Evolutionary conservation across 164 flowering plant species (phyloP), one percentile per base, ranked within the genome.

Genomic region (Sextonia rubra): DNA sequence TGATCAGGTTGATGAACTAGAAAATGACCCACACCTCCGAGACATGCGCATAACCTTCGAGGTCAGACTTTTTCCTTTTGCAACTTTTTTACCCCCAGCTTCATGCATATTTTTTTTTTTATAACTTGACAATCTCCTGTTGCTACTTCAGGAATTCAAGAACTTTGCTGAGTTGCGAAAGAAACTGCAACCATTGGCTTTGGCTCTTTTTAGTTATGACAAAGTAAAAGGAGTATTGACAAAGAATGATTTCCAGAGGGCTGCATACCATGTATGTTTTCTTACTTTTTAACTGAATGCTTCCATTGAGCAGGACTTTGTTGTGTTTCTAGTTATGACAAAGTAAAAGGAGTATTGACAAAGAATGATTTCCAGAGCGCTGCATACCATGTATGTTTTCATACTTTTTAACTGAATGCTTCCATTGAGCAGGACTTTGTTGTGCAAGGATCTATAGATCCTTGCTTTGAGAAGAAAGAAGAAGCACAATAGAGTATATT

Each of bases 181-280:
- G 72, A 83, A 77, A 63, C 49, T 93, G 72, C 82, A 78, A 70
- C 91, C 95, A 8, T 82, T 96, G 67, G 86, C 97, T 47, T 12
- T 91, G 80, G 97, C 98, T 15, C 80, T 96, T 56, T 93, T 89
- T 79, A 89, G 94, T 65, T 89, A 83, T 70, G 97, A 97, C 68
- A 78, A 86, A 83, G 87, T 85, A 18, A 91, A 89, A 75, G 97
- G 93, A 14, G 74, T 86, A 18, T 76, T 96, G 74, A 85, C 91
- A 37, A 90, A 75, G 82, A 70, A 81, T 20, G 98, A 96, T 74
- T 90, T 96, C 74, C 84, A 84, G 76, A 86, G 97, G 82, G 99
- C 98, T 75, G 93, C 95, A 63, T 82, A 86, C 61, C 90, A 90
- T 49, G 99, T 91, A 83, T 68, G 80, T 14, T 37, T 8, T 22